phyloP scores from a whole-genome alignment of 2,329 filamentous ascomycete species.

The Ilyonectria destructans region DNA sequence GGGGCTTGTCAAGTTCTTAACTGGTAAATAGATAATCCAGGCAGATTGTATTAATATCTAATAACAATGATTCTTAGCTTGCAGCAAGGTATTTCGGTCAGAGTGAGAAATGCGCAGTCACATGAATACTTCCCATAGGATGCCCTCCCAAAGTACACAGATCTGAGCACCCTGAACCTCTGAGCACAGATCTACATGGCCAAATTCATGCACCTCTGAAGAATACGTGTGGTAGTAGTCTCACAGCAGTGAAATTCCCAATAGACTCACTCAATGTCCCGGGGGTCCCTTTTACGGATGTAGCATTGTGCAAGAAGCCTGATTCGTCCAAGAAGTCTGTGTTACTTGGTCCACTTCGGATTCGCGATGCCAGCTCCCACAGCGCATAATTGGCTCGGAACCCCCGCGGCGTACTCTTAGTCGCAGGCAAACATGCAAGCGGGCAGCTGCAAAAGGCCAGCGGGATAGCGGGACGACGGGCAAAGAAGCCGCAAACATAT shows the following conservation, averaged over 20 bases:
- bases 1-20: neutral
- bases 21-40: neutral
- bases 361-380: constrained; percentile 9
- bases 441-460: constrained; percentile 39
- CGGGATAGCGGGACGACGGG: constrained; percentile 22
- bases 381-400: constrained; percentile 42
- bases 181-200: too few species aligned
- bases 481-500: constrained; percentile 32
- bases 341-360: constrained; percentile 25
- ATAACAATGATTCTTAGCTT: too few species aligned
- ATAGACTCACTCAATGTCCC: neutral
- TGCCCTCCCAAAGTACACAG: too few species aligned
- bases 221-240: too few species aligned
- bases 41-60: too few species aligned
- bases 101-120: too few species aligned
- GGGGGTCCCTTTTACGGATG: neutral
- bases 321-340: neutral
- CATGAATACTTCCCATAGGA: too few species aligned
- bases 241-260: neutral
- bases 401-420: constrained; percentile 37
- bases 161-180: too few species aligned
- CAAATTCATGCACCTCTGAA: too few species aligned
- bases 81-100: too few species aligned
- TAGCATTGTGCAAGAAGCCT: neutral
- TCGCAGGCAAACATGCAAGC: constrained; percentile 22